phyloP scores from a whole-genome alignment of 2,329 filamentous ascomycete species.

The Diatrype stigma region DNA sequence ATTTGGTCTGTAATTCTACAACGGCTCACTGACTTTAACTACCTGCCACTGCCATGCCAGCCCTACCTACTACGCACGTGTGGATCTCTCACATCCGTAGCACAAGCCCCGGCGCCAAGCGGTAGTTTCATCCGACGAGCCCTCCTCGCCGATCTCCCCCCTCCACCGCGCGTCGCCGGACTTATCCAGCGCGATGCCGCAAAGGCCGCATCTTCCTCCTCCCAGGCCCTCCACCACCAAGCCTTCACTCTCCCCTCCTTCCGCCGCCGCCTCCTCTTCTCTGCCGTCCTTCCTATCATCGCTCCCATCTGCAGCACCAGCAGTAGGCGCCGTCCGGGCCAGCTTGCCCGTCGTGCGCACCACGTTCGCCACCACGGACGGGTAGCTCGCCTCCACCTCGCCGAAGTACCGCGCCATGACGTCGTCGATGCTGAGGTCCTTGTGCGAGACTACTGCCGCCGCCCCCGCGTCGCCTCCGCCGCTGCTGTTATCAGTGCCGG shows the following conservation, averaged over 20 bases:
- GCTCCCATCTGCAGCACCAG: constrained; percentile 29
- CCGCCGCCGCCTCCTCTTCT: constrained; percentile 5
- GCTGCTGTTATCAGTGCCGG: constrained; percentile 8
- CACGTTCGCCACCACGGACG: constrained; percentile 91
- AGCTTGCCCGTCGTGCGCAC: constrained; percentile 88
- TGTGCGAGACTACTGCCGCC: constrained; percentile 55
- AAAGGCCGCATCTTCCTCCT: constrained; percentile 57
- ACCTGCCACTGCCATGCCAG: not conserved
- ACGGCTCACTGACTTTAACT: too few relatives aligned
- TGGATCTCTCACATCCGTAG: constrained; percentile 69
- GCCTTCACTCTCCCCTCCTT: constrained; percentile 3
- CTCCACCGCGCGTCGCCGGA: constrained; percentile 60
- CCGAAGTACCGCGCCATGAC: constrained; percentile 87
- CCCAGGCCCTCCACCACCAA: constrained; percentile 14
- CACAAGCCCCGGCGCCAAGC: constrained; percentile 43
- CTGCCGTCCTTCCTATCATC: constrained; percentile 24
- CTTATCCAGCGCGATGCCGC: constrained; percentile 62
- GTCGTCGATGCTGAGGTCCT: constrained; percentile 83
- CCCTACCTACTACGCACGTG: constrained; percentile 39
- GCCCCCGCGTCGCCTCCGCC: constrained; percentile 10
- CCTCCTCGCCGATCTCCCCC: constrained; percentile 52
- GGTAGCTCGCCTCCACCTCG: constrained; percentile 79
- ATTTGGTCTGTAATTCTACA: too few relatives aligned
- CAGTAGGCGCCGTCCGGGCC: too few relatives aligned
- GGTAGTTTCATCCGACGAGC: constrained; percentile 18